Evolutionary conservation across 2,329 filamentous ascomycete genomes (phyloP).

Genomic region (Rhexocercosporidium sp.): DNA sequence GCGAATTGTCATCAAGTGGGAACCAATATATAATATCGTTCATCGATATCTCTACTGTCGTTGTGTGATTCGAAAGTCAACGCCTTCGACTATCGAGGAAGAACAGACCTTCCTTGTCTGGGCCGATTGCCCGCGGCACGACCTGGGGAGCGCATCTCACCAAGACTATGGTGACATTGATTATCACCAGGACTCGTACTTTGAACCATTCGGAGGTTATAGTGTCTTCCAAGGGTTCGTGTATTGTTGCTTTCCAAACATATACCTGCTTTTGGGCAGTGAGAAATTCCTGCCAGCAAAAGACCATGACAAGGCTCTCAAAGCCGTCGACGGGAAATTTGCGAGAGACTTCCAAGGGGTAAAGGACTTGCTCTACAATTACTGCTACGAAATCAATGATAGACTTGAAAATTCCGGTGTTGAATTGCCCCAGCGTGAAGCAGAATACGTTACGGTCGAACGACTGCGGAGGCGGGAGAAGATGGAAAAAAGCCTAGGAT

Average conservation of each 20-base stretch:
- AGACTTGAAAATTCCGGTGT: not conserved
- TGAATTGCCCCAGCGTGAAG: not conserved
- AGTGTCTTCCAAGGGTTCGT: slow-evolving; percentile 5
- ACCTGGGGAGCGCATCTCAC: not conserved
- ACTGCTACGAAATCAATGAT: not conserved
- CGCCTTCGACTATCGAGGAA: not conserved
- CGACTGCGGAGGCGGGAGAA: not conserved
- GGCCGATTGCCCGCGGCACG: not conserved
- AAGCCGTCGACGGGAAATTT: not conserved
- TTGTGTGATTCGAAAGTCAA: slow-evolving; percentile 3
- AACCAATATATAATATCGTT: slow-evolving; percentile 10
- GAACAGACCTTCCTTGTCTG: not conserved
- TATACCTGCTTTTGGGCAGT: not conserved
- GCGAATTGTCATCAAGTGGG: slow-evolving; percentile 16
- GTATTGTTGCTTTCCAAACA: not conserved
- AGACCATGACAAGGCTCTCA: not conserved
- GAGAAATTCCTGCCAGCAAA: not conserved
- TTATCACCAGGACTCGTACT: slow-evolving; percentile 15
- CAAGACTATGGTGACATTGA: slow-evolving; percentile 13
- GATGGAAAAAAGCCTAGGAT: not conserved
- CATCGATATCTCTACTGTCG: slow-evolving; percentile 18
- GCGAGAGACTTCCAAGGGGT: not conserved
- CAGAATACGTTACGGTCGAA: not conserved
- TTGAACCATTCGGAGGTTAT: slow-evolving; percentile 10
- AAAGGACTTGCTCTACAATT: not conserved